These are phyloP conservation scores for Penstemon barbatus DNA, from an alignment of 257 asterid species.

Conservation along the genomic window DNA sequence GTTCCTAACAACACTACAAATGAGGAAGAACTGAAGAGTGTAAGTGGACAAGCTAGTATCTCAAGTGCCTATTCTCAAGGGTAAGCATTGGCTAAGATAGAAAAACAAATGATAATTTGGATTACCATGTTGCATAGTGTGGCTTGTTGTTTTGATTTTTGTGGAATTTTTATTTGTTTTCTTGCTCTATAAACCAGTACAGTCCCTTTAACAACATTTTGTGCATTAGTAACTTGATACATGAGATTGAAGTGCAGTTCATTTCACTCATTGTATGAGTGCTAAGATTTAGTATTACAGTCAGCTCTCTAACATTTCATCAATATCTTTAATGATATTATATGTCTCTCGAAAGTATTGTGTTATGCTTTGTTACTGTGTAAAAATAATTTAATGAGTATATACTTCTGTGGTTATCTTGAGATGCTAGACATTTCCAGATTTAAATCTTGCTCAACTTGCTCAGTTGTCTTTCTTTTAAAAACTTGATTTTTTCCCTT, in stretches of 20 bases:
- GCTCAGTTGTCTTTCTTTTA: too few species aligned
- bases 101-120: slow-evolving; percentile 5
- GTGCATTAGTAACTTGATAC: neutral
- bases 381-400: neutral
- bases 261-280: neutral
- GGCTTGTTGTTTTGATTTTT: slow-evolving; percentile 16
- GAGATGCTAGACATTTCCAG: neutral
- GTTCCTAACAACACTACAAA: slow-evolving; percentile 38
- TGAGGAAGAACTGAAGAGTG: slow-evolving; percentile 49
- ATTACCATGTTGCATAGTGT: slow-evolving; percentile 5
- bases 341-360: neutral
- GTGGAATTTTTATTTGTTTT: neutral
- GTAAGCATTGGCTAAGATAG: slow-evolving; percentile 41
- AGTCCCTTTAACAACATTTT: slow-evolving; percentile 1
- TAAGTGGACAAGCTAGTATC: slow-evolving; percentile 45
- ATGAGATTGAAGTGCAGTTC: slow-evolving; percentile 1
- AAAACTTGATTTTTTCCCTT: neutral
- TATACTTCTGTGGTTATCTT: neutral
- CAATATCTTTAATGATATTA: neutral
- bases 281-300: neutral
- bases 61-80: slow-evolving; percentile 72
- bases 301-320: neutral
- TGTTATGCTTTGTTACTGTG: neutral
- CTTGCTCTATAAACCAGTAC: neutral
- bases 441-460: neutral